Evolutionary conservation across 768 basidiomycete genomes (phyloP), one percentile per base, ranked within the genome.

Genomic region (Lactarius vividus): DNA sequence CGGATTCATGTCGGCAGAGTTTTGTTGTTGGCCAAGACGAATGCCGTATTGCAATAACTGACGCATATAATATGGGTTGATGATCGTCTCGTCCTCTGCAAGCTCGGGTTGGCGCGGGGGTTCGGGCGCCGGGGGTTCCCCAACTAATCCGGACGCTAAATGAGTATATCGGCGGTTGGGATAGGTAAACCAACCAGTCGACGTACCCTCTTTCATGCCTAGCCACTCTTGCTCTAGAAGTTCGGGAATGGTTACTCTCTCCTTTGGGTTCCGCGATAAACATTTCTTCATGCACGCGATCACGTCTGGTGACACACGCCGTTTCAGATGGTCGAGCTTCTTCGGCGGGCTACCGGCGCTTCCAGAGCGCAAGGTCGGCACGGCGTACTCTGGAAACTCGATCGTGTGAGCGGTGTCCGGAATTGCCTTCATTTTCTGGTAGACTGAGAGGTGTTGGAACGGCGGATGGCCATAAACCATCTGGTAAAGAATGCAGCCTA

Each of bases 401-500:
- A 99, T 97, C 28, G 81, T 76, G 71, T 94, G 83, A 1, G 80
- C 77, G 13, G 84, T 78, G 75, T 96, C 89, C 11, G 94, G 92
- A 71, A 99, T 99, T 9, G 91, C 91, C 70, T 88, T 89, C 91
- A 98, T 95, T 79, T 97, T 98, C 72, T 92, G 88, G 57, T 85
- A 85, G 42, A 95, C 83, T 5, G 86, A 84, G 23, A 96, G 83
- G 69, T 91, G 87, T 44, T 91, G 87, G 81, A 98, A 99, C 2
- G 96, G 96, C 0, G 94, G 91, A 23, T 87, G 85, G 20, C 96
- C 94, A 72, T 98, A 98, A 13, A 98, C 85, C 94, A 99, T 98
- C 74, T 99, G 96, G 78, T 99, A 98, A 37, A 98, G 82, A 73
- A 99, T 99, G 76, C 94, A 96, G 2, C 96, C 96, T 2, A 99